Evolutionary conservation across 2,329 filamentous ascomycete species (phyloP).

Genomic region (Elsinoe ampelina): DNA sequence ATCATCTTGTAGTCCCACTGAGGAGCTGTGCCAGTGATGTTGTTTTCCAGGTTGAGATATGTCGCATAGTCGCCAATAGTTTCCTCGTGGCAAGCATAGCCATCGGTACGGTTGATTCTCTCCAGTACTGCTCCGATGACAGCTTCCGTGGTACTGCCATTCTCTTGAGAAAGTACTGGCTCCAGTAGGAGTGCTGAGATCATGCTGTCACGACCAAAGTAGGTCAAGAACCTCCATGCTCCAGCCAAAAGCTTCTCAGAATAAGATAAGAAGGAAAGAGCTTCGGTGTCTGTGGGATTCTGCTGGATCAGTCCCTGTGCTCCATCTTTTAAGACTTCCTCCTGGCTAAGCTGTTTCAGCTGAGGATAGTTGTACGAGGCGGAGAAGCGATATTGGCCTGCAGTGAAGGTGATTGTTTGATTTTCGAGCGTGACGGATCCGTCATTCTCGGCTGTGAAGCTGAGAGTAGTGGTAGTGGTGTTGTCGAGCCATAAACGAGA

Average conservation of each 20-base stretch:
- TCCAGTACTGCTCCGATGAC: conserved; percentile 53
- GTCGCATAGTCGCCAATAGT: conserved; percentile 58
- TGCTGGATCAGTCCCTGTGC: conserved; percentile 40
- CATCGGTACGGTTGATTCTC: conserved; percentile 50
- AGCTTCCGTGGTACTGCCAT: conserved; percentile 50
- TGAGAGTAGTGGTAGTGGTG: conserved; percentile 46
- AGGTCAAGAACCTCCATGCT: conserved; percentile 57
- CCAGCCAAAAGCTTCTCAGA: conserved; percentile 54
- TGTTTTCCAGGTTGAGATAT: conserved; percentile 47
- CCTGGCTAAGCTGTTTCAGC: conserved; percentile 43
- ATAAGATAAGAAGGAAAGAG: conserved; percentile 56
- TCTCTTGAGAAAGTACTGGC: conserved; percentile 47
- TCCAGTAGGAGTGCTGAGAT: conserved; percentile 51
- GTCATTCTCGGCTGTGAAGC: conserved; percentile 33
- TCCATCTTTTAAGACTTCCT: conserved; percentile 42
- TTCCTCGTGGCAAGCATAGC: conserved; percentile 56
- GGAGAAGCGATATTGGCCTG: conserved; percentile 49
- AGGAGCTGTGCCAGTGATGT: conserved; percentile 44
- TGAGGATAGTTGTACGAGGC: conserved; percentile 56
- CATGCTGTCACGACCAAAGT: conserved; percentile 58
- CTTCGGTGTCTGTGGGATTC: conserved; percentile 40
- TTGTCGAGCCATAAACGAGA: conserved; percentile 54
- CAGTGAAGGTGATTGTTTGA: conserved; percentile 38
- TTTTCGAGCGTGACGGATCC: conserved; percentile 34
- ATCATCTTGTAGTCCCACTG: conserved; percentile 41